Evolutionary conservation across 2,329 filamentous ascomycete genomes (phyloP).

Genomic region (Aspergillus terreus): DNA sequence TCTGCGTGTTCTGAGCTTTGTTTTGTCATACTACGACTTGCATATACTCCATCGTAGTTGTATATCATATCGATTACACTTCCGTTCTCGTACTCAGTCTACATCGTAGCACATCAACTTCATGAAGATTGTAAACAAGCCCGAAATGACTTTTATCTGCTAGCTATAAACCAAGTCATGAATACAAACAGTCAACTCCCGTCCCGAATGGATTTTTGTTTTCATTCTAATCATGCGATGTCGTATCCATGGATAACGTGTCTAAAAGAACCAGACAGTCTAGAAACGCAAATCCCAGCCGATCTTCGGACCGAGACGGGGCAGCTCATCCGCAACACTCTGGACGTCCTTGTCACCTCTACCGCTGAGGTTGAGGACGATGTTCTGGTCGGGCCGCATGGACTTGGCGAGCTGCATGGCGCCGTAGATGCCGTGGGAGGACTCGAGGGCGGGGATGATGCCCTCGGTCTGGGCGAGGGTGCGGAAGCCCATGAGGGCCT

Average conservation of each 20-base stretch:
- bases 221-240: not conserved
- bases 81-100: not conserved
- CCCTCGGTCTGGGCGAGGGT: constrained; percentile 84
- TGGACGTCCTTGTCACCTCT: constrained; percentile 98
- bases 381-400: constrained; percentile 80
- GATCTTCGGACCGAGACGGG: constrained; percentile 82
- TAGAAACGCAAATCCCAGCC: constrained; percentile 63
- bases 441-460: constrained; percentile 94
- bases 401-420: constrained; percentile 88
- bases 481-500: constrained; percentile 85
- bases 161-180: not conserved
- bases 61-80: not conserved
- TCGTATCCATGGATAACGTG: not conserved
- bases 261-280: constrained; percentile 5
- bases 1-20: no score
- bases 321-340: constrained; percentile 92
- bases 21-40: no score
- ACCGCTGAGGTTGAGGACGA: constrained; percentile 91
- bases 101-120: not conserved
- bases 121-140: not conserved
- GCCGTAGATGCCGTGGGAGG: constrained; percentile 86
- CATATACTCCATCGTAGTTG: no score
- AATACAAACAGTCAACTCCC: not conserved
- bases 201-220: no score
- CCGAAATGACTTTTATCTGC: not conserved